phyloP scores from a whole-genome alignment of 208 protist genomes.

The Leishmania mexicana region DNA sequence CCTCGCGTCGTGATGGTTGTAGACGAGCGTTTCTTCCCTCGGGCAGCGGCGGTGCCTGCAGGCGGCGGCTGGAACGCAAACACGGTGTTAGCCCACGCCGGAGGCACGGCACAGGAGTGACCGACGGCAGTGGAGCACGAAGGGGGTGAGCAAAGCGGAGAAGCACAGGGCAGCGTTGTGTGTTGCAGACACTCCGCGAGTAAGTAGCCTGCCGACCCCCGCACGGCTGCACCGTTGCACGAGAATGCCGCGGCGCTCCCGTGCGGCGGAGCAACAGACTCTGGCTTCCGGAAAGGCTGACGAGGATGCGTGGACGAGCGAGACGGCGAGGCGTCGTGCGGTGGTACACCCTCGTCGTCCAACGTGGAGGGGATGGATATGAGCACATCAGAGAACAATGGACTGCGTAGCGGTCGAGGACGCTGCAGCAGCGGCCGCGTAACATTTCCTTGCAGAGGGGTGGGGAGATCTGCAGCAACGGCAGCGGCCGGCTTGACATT shows the following conservation, averaged over 20 bases:
- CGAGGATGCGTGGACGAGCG: background rate
- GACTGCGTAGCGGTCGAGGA: background rate
- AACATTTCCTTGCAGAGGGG: conserved; percentile 22
- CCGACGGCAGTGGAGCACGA: background rate
- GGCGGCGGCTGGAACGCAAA: background rate
- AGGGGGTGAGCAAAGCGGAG: background rate
- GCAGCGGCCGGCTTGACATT: background rate
- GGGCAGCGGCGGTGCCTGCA: background rate
- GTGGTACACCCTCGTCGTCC: background rate
- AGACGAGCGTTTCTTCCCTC: background rate
- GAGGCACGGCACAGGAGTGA: background rate
- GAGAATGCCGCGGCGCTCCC: background rate
- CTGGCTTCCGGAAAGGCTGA: background rate
- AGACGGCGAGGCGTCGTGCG: background rate
- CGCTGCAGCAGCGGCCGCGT: conserved; percentile 23
- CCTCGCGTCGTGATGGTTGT: conserved; percentile 8
- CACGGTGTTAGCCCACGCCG: background rate
- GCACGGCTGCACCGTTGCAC: background rate
- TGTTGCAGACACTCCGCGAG: conserved; percentile 9
- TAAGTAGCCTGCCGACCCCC: background rate
- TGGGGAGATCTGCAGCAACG: background rate
- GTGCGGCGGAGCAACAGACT: background rate
- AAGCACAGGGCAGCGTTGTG: conserved; percentile 3
- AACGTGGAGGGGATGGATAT: background rate
- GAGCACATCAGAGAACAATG: background rate